Evolutionary conservation across 208 protist genomes (phyloP), one percentile per base, ranked within the genome.

Genomic region (Blastocrithidia nonstop): DNA sequence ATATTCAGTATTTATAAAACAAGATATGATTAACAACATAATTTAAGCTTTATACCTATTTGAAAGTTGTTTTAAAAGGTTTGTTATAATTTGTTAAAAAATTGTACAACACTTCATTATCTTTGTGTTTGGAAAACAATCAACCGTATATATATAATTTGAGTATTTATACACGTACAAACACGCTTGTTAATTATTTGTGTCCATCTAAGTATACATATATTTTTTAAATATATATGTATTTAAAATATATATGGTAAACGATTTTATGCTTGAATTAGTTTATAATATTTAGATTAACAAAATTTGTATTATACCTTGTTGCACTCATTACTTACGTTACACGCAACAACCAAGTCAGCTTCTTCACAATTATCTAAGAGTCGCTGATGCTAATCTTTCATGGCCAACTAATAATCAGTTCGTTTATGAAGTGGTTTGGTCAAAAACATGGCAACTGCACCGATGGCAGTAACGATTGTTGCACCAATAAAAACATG

Each of bases 401-500:
- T 4, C 7, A 65, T 45, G 1, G 25, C 52, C 23, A 49, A 45
- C 41, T 85, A 70, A 57, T 79, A 85, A 32, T 85, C 63, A 0
- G 42, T 33, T 16, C 75, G 53, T 38, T 68, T 61, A 17, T 53
- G 53, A 27, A 61, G 43, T 0, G 75, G 70, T 28, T 57, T 69
- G 5, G 67, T 68, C 11, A 71, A 28, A 8, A 72, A 42, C 9
- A 80, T 37, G 9, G 70, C 9, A 15, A 71, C 16, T n/a, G 50
- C 58, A 9, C 75, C 75, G 20, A 85, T 55, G 1, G 61, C 54
- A 21, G 70, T 64, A 9, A 80, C 67, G 15, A 85, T 54, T 11
- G 64, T 72, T 15, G 63, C 50, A 6, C 70, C 71, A 33, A 86
- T 65, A 43, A 86, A 78, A 1, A 74, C 67, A 25, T 54, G 56